A percentile compares a stretch with the other conserved stretches of the same genome.
These are phyloP conservation scores for Annulohypoxylon stygium DNA, from an alignment of 495 filamentous ascomycete genomes.

Conservation along the genomic window DNA sequence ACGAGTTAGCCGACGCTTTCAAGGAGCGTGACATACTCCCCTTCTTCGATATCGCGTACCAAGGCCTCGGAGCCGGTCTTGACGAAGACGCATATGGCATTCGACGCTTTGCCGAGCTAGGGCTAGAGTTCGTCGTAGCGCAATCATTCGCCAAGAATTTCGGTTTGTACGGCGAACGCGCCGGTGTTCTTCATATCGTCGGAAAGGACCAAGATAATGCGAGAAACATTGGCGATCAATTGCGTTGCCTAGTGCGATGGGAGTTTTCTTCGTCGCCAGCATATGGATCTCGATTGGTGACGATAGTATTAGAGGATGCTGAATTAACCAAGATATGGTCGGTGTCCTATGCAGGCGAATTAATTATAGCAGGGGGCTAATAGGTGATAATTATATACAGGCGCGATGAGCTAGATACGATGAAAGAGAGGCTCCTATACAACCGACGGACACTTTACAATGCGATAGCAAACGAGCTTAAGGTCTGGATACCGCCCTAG, in stretches of 20 bases:
- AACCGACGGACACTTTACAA: slow-evolving; percentile 4
- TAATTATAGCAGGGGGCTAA: background rate
- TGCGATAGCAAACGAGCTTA: background rate
- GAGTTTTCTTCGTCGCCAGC: background rate
- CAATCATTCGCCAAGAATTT: background rate
- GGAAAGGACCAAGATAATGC: background rate
- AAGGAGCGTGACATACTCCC: background rate
- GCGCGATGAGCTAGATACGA: background rate
- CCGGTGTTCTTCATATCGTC: background rate
- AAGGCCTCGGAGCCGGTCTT: background rate
- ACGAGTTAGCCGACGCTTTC: background rate
- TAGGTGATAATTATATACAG: background rate
- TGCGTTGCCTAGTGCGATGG: background rate
- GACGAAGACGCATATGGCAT: background rate
- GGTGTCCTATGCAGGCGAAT: background rate
- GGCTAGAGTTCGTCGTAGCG: background rate
- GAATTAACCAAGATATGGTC: background rate
- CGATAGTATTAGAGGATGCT: background rate
- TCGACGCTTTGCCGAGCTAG: background rate
- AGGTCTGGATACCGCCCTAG: background rate
- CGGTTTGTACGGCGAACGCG: background rate
- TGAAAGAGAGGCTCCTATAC: background rate
- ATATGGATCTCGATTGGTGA: background rate
- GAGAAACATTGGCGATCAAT: background rate
- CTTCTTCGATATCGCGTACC: slow-evolving; percentile 1